Percentiles rank a stretch among this genome's conserved stretches.
Evolutionary conservation across 164 flowering plant genomes (phyloP).

Genomic region (Tetrastigma voinierianum): DNA sequence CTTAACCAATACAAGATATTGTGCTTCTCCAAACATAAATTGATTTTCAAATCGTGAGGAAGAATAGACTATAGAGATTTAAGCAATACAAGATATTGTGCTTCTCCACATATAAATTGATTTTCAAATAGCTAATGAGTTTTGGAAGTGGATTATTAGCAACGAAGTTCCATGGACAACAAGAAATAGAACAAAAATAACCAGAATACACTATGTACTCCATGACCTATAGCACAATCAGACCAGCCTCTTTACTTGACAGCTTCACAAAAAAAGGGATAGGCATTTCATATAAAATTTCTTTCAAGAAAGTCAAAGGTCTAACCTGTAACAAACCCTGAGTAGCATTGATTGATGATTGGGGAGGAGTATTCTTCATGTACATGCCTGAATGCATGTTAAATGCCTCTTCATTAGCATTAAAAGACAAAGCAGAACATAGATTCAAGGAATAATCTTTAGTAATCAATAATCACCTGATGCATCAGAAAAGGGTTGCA

Average conservation of each 20-base stretch:
- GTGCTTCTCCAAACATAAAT: not conserved
- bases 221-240: not conserved
- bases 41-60: not conserved
- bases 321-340: slow-evolving; percentile 81
- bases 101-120: not conserved
- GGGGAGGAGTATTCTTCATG: slow-evolving; percentile 59
- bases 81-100: not conserved
- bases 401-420: slow-evolving; percentile 2
- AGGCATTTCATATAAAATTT: not conserved
- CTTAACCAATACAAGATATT: not conserved
- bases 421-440: slow-evolving; percentile 2
- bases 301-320: not conserved
- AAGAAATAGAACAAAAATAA: not conserved
- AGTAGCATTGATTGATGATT: slow-evolving; percentile 48
- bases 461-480: slow-evolving; percentile 52
- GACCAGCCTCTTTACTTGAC: not conserved
- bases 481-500: slow-evolving; percentile 53
- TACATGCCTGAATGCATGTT: slow-evolving; percentile 58
- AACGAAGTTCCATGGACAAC: not conserved
- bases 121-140: not conserved
- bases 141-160: not conserved
- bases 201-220: not conserved
- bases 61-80: too few species aligned
- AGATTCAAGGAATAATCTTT: not conserved
- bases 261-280: not conserved